Percentiles rank a stretch among this genome's conserved stretches.
These are phyloP conservation scores for Candida mattraensis DNA, from an alignment of 805 yeast genomes.

Conservation along the genomic window DNA sequence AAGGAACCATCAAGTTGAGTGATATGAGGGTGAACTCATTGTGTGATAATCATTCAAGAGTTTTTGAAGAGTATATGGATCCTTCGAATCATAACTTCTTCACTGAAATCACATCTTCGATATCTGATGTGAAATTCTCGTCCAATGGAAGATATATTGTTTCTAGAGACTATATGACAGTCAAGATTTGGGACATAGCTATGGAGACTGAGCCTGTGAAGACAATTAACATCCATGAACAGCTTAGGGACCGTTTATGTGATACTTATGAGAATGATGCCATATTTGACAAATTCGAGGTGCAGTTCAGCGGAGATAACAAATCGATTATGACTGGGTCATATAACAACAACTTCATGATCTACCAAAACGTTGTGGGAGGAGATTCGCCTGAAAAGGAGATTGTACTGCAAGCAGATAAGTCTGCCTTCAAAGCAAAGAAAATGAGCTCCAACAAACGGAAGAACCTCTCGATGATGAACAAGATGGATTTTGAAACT, in stretches of 20 bases:
- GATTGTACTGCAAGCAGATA: slow-evolving; percentile 94
- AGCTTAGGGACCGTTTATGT: slow-evolving; percentile 86
- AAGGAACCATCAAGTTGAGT: slow-evolving; percentile 91
- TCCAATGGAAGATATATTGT: slow-evolving; percentile 92
- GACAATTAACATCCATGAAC: slow-evolving; percentile 94
- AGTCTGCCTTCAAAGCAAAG: slow-evolving; percentile 88
- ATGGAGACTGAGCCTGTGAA: slow-evolving; percentile 95
- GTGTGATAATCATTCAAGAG: slow-evolving; percentile 85
- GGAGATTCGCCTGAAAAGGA: slow-evolving; percentile 46
- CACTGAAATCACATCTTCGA: slow-evolving; percentile 94
- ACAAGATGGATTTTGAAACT: slow-evolving; percentile 70
- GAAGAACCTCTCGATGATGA: slow-evolving; percentile 42
- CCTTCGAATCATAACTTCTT: slow-evolving; percentile 92
- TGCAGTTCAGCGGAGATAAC: slow-evolving; percentile 90
- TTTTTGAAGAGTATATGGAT: slow-evolving; percentile 90
- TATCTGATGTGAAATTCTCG: slow-evolving; percentile 90
- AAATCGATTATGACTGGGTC: slow-evolving; percentile 94
- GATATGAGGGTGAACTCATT: slow-evolving; percentile 96
- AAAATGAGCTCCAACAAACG: slow-evolving; percentile 50
- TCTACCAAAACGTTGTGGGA: slow-evolving; percentile 78
- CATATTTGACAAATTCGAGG: slow-evolving; percentile 97
- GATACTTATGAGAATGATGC: slow-evolving; percentile 99
- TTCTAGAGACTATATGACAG: slow-evolving; percentile 96
- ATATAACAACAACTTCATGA: slow-evolving; percentile 95
- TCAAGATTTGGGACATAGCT: slow-evolving; percentile 96